These are phyloP conservation scores for Fusarium lateritium DNA, from an alignment of 2,329 filamentous ascomycete genomes.

Conservation along the genomic window DNA sequence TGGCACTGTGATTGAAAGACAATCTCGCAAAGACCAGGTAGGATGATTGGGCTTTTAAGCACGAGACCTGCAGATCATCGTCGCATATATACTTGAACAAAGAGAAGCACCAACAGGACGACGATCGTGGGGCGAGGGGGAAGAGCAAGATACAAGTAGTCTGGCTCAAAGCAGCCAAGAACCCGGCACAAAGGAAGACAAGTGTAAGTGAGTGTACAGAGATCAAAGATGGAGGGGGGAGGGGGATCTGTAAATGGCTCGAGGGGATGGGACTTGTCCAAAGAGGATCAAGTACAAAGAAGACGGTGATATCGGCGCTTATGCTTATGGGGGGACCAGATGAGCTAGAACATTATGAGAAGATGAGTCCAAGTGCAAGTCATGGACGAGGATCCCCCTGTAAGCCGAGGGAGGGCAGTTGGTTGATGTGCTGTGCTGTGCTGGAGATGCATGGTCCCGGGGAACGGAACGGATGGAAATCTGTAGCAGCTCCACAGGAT, in stretches of 20 bases:
- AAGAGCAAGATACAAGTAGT: slow-evolving; percentile 43
- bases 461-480: slow-evolving; percentile 17
- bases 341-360: slow-evolving; percentile 27
- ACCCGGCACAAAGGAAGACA: slow-evolving; percentile 33
- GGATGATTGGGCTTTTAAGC: slow-evolving; percentile 15
- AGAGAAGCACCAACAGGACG: slow-evolving; percentile 28
- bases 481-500: slow-evolving; percentile 5
- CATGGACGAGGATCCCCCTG: slow-evolving; percentile 41
- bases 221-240: slow-evolving; percentile 1
- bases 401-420: slow-evolving; percentile 9
- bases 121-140: slow-evolving; percentile 31
- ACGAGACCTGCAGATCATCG: slow-evolving; percentile 26
- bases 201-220: neutral
- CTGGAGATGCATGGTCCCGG: slow-evolving; percentile 7
- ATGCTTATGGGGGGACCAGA: slow-evolving; percentile 22
- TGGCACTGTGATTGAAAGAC: neutral
- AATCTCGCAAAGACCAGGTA: neutral
- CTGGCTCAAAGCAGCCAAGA: slow-evolving; percentile 13
- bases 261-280: slow-evolving; percentile 15
- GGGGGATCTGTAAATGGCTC: slow-evolving; percentile 21
- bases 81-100: slow-evolving; percentile 16
- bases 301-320: slow-evolving; percentile 31
- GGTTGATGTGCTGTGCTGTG: slow-evolving; percentile 1
- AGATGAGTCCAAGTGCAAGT: slow-evolving; percentile 18
- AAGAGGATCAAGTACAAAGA: slow-evolving; percentile 27